Percentiles rank a stretch among this genome's conserved stretches.
phyloP scores from a whole-genome alignment of 768 basidiomycete genomes.

The Myochromella boudieri region DNA sequence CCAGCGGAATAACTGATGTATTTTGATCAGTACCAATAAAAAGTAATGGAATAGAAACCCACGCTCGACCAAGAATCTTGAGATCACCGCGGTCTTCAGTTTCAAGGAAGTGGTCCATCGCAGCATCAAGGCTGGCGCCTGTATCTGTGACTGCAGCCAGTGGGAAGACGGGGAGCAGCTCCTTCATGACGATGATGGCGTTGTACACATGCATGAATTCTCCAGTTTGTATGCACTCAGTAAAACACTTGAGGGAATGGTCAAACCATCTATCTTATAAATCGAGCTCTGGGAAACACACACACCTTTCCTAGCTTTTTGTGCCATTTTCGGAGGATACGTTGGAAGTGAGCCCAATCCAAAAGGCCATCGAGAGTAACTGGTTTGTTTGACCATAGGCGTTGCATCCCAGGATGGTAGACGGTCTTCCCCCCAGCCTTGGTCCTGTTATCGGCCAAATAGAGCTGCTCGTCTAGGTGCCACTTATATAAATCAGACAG shows the following conservation, averaged over 20 bases:
- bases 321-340: conserved; percentile 83
- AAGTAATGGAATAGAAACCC: conserved; percentile 25
- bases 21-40: conserved; percentile 1
- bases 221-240: conserved; percentile 77
- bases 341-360: conserved; percentile 68
- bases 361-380: conserved; percentile 54
- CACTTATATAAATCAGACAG: conserved; percentile 78
- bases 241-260: conserved; percentile 56
- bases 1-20: conserved; percentile 65
- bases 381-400: conserved; percentile 44
- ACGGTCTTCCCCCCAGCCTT: conserved; percentile 60
- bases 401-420: conserved; percentile 71
- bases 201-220: conserved; percentile 99
- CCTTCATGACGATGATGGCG: conserved; percentile 89
- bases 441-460: conserved; percentile 67
- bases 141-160: conserved; percentile 55
- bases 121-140: conserved; percentile 54
- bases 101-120: conserved; percentile 67
- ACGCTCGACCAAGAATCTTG: conserved; percentile 80
- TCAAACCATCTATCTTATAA: neutral
- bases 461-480: conserved; percentile 75
- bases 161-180: conserved; percentile 89
- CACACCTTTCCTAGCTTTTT: conserved; percentile 66
- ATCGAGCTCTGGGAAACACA: neutral
- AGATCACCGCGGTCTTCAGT: conserved; percentile 82